These are phyloP conservation scores for Lactifluus rugatus DNA, from an alignment of 768 basidiomycete genomes.

Conservation along the genomic window DNA sequence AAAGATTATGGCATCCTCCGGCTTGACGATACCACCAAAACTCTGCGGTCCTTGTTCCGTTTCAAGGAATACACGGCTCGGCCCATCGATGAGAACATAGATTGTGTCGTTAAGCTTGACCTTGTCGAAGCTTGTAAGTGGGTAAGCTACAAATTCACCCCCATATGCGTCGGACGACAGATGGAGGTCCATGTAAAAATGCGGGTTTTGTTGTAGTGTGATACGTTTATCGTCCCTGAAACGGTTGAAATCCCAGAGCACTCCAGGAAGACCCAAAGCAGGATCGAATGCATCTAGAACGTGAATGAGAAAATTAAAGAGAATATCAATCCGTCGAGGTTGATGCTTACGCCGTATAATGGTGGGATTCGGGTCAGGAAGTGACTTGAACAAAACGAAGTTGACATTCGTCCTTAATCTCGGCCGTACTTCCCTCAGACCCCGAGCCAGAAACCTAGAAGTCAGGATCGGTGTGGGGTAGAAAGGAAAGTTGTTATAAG, in stretches of 20 bases:
- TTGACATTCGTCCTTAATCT: not conserved
- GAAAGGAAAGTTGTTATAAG: not conserved
- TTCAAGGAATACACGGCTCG: conserved; percentile 1
- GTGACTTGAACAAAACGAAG: not conserved
- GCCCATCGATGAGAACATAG: not conserved
- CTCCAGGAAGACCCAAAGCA: not conserved
- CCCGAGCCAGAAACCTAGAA: not conserved
- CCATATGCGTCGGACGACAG: not conserved
- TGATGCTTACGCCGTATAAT: not conserved
- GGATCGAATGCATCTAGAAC: not conserved
- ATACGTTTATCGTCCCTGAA: not conserved
- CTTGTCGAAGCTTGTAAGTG: not conserved
- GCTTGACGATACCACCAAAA: not conserved
- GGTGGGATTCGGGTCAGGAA: not conserved
- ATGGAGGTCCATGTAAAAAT: not conserved
- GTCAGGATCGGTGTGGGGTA: not conserved
- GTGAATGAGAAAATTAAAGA: not conserved
- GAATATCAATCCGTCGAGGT: too few species aligned
- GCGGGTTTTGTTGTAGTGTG: conserved; percentile 1
- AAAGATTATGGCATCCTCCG: not conserved
- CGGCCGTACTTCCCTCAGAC: not conserved
- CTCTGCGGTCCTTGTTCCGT: not conserved
- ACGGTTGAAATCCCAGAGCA: not conserved
- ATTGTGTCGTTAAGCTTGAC: not conserved
- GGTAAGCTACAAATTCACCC: not conserved